These are phyloP conservation scores for Xylaria scruposa DNA, from an alignment of 495 filamentous ascomycete species.

Conservation along the genomic window DNA sequence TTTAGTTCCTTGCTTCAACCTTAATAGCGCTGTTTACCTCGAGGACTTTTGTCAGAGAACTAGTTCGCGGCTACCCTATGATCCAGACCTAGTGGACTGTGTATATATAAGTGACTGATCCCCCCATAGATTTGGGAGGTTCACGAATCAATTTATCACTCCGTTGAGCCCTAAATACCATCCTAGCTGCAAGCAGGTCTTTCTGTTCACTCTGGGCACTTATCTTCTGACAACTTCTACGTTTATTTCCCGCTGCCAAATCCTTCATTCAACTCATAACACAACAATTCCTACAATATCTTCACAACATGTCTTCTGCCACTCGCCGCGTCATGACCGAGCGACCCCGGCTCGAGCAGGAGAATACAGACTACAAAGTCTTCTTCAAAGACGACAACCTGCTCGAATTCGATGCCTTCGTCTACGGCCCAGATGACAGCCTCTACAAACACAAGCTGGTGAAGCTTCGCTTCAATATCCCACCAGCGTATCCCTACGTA, in stretches of 20 bases:
- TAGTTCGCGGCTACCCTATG: too few species aligned
- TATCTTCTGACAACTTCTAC: too few species aligned
- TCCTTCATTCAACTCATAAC: not conserved
- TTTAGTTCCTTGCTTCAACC: not conserved
- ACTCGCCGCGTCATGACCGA: not conserved
- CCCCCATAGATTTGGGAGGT: too few species aligned
- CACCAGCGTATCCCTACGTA: not conserved
- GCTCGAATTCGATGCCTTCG: not conserved
- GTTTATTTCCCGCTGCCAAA: not conserved
- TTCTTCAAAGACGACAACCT: not conserved
- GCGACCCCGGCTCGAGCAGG: not conserved
- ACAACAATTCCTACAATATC: not conserved
- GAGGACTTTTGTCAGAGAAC: not conserved
- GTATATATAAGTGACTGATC: too few species aligned
- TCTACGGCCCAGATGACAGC: constrained; percentile 5
- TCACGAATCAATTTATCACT: too few species aligned
- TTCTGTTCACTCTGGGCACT: too few species aligned
- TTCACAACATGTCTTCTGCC: not conserved
- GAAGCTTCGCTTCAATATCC: not conserved
- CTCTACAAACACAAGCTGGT: not conserved
- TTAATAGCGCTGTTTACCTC: not conserved
- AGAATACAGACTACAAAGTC: not conserved
- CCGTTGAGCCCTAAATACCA: too few species aligned
- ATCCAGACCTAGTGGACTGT: too few species aligned
- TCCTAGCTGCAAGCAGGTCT: too few species aligned